Conservation (phyloP, 2,329 filamentous ascomycete species). For the Penicillium sclerotigenum region DNA sequence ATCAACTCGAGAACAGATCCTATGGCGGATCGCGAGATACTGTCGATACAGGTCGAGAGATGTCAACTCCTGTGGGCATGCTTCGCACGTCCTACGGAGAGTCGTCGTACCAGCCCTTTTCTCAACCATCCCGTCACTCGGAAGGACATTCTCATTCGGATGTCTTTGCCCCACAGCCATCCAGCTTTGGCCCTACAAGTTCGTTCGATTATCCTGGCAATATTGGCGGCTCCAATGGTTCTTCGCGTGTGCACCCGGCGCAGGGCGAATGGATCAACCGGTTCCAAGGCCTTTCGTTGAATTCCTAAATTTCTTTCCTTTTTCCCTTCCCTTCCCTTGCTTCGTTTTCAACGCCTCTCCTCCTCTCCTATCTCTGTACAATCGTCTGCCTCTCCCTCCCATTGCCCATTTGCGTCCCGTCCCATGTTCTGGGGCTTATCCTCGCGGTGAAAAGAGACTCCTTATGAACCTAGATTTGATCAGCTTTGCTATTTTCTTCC, state of each 20-base stretch:
- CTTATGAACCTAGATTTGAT: slow-evolving; percentile 11
- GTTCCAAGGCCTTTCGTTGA: slow-evolving; percentile 71
- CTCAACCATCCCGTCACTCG: slow-evolving; percentile 31
- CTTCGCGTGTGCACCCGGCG: slow-evolving; percentile 32
- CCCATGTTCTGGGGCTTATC: not conserved
- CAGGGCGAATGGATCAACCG: slow-evolving; percentile 58
- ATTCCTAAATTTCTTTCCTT: slow-evolving; percentile 44
- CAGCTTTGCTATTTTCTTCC: not conserved
- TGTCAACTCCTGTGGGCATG: slow-evolving; percentile 28
- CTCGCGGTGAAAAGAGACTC: slow-evolving; percentile 1
- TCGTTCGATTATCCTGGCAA: slow-evolving; percentile 31
- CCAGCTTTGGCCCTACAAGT: slow-evolving; percentile 40
- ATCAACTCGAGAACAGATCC: slow-evolving; percentile 36
- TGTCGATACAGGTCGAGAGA: slow-evolving; percentile 31
- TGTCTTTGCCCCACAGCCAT: slow-evolving; percentile 36
- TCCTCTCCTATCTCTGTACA: not conserved
- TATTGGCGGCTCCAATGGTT: slow-evolving; percentile 37
- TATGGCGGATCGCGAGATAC: slow-evolving; percentile 31
- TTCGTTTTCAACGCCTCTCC: not conserved
- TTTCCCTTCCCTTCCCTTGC: not conserved
- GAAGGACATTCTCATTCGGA: slow-evolving; percentile 34
- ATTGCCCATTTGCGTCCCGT: not conserved
- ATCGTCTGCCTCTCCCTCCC: not conserved
- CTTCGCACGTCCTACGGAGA: slow-evolving; percentile 38
- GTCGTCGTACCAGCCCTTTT: slow-evolving; percentile 36